Conservation (phyloP, 345 rosid genomes). For the Viola odorata region DNA sequence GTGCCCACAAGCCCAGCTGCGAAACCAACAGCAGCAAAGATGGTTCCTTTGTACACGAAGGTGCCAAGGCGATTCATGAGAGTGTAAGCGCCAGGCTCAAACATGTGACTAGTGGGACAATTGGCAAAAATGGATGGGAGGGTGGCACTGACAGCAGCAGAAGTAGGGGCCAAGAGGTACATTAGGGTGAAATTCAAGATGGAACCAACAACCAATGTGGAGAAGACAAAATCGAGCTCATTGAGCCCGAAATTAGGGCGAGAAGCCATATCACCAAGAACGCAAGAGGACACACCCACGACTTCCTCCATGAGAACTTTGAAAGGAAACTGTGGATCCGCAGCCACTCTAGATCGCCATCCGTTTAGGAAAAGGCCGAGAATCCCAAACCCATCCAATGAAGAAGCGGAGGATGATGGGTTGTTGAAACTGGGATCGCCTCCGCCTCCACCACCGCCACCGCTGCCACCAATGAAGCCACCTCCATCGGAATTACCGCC, state of each 20-base stretch:
- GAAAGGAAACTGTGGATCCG: slow-evolving; percentile 92
- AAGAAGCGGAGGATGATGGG: slow-evolving; percentile 23
- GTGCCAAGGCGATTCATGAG: slow-evolving; percentile 62
- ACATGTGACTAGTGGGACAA: slow-evolving; percentile 91
- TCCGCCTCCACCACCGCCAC: slow-evolving; percentile 11
- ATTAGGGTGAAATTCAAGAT: slow-evolving; percentile 84
- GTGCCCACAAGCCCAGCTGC: slow-evolving; percentile 95
- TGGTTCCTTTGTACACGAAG: slow-evolving; percentile 66
- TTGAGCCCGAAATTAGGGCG: slow-evolving; percentile 93
- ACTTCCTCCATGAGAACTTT: slow-evolving; percentile 93
- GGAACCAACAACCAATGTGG: slow-evolving; percentile 80
- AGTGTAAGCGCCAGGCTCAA: slow-evolving; percentile 62
- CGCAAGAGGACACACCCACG: slow-evolving; percentile 80
- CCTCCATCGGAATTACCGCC: slow-evolving; percentile 13
- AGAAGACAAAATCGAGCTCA: slow-evolving; percentile 93
- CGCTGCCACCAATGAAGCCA: background rate
- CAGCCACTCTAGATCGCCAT: slow-evolving; percentile 86
- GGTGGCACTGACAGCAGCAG: slow-evolving; percentile 30
- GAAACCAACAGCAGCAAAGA: slow-evolving; percentile 83
- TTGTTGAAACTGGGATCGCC: slow-evolving; percentile 12
- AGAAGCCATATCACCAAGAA: slow-evolving; percentile 93
- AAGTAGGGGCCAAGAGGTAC: slow-evolving; percentile 86
- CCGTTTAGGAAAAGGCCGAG: slow-evolving; percentile 64
- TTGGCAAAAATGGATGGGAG: slow-evolving; percentile 70
- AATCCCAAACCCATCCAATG: slow-evolving; percentile 35